Evolutionary conservation across 1,284 basidiomycete genomes (phyloP).

Genomic region (Dichomitus squalens): DNA sequence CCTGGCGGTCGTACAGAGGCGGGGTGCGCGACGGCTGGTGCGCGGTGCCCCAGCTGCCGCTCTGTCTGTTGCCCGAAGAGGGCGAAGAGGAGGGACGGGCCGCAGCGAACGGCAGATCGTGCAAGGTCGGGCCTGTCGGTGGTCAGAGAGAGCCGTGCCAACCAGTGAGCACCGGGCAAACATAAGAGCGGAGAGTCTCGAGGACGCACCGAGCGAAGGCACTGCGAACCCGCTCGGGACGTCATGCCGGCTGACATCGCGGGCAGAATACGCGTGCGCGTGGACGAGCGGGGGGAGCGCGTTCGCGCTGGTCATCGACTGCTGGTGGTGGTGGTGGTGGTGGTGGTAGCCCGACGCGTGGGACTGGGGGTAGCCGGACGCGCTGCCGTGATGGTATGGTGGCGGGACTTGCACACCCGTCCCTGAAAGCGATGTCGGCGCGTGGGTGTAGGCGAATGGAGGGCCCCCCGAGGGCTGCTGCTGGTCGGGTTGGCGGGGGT

Average conservation of each 20-base stretch:
- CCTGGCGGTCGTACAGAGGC: slow-evolving; percentile 11
- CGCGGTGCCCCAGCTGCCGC: slow-evolving; percentile 14
- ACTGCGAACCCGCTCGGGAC: slow-evolving; percentile 14
- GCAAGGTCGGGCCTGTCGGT: slow-evolving; percentile 21
- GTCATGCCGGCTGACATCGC: slow-evolving; percentile 19
- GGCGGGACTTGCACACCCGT: neutral
- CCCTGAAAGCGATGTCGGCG: slow-evolving; percentile 2
- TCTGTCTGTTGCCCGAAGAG: neutral
- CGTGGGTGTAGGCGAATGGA: slow-evolving; percentile 11
- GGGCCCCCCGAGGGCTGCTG: slow-evolving; percentile 4
- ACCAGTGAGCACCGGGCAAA: neutral
- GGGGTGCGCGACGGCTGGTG: slow-evolving; percentile 12
- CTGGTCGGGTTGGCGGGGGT: slow-evolving; percentile 16
- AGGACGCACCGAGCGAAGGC: slow-evolving; percentile 15
- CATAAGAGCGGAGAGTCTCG: neutral
- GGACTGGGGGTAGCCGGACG: slow-evolving; percentile 6
- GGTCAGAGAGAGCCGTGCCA: slow-evolving; percentile 7
- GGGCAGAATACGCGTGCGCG: slow-evolving; percentile 11
- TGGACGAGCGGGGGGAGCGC: slow-evolving; percentile 16
- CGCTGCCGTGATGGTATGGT: slow-evolving; percentile 7
- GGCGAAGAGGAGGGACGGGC: slow-evolving; percentile 10
- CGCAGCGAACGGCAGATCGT: slow-evolving; percentile 23
- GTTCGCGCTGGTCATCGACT: slow-evolving; percentile 6
- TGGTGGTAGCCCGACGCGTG: slow-evolving; percentile 12
- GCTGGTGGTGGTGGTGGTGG: neutral